phyloP scores from a whole-genome alignment of 345 rosid species.

The Sonneratia alba region DNA sequence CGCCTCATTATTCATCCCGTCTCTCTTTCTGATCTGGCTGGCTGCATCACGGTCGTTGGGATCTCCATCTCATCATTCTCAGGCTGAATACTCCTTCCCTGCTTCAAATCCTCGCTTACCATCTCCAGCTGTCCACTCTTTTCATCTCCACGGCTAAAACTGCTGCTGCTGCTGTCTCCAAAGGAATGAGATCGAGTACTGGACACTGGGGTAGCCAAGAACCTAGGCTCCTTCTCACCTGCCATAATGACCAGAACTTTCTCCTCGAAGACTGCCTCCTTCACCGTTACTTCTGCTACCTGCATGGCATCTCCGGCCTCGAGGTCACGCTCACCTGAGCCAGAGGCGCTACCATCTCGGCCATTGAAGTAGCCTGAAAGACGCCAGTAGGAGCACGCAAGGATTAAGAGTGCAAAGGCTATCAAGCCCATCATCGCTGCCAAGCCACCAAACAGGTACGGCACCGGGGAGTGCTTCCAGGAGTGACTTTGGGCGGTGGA shows the following conservation, averaged over 20 bases:
- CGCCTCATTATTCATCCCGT: not conserved
- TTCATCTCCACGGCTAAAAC: too few species aligned
- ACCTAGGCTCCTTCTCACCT: too few species aligned
- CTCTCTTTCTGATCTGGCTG: too few species aligned
- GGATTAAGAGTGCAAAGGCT: slow-evolving; percentile 76
- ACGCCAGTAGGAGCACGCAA: slow-evolving; percentile 92
- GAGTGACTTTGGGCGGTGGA: slow-evolving; percentile 30
- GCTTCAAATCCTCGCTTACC: too few species aligned
- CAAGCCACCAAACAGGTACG: slow-evolving; percentile 80
- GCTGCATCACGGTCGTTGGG: too few species aligned
- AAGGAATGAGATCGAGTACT: too few species aligned
- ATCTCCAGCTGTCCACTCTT: too few species aligned
- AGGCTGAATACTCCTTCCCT: too few species aligned
- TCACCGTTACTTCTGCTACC: slow-evolving; percentile 11
- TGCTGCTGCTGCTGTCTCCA: too few species aligned
- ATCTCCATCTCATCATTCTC: too few species aligned
- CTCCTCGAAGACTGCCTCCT: slow-evolving; percentile 4
- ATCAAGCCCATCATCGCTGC: slow-evolving; percentile 91
- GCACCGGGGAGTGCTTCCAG: slow-evolving; percentile 95
- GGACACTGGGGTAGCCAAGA: too few species aligned
- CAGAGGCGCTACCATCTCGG: slow-evolving; percentile 10
- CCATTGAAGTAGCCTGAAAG: slow-evolving; percentile 43
- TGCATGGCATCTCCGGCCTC: slow-evolving; percentile 47
- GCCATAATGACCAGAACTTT: too few species aligned
- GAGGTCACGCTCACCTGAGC: slow-evolving; percentile 38